Evolutionary conservation across 306 rosid genomes (phyloP), one percentile per base, ranked within the genome.

Genomic region (Lotus japonicus): DNA sequence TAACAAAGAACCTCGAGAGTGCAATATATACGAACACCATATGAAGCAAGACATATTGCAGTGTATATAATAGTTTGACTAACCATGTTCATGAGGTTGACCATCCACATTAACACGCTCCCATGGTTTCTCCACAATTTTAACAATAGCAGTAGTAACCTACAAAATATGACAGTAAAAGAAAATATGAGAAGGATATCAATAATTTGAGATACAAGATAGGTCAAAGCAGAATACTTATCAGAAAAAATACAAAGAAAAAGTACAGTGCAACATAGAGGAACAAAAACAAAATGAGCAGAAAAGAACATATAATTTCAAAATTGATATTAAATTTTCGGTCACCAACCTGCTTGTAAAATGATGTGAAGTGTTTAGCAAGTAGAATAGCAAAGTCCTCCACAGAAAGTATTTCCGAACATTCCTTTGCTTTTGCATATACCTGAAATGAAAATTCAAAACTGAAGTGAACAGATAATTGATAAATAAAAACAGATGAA

Each of bases 61-160:
- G 3, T 7, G 4, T 57, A 54, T 57, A 54, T 13, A 41, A 36
- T 48, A 39, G 58, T 74, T 64, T 72, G 64, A 79, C 99, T 82
- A 62, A 94, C 99, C 96, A 64, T 94, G 99, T 18, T 82, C 66
- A 79, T 94, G 99, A 46, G 82, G 84, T 76, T 85, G 88, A 66
- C 96, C 96, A 70, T 87, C 86, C 48, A 88, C 52, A 61, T 15
- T 50, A 46, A 82, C 83, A 63, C 97, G 97, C 72, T 90, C 97
- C 99, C 99, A 94, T 7, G 99, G 96, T 77, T 88, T 94, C 84
- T 90, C 95, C 73, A 85, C 90, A 61, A 94, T 94, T 49, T 78
- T 90, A 50, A 90, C 86, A 44, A 82, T 80, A 46, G 99, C 89
- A 74, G 89, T 33, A 72, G 89, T 78, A 60, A 94, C 98, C 98